Evolutionary conservation across 2,329 filamentous ascomycete genomes (phyloP), one percentile per base, ranked within the genome.

Genomic region (Pestalotiopsis sp.): DNA sequence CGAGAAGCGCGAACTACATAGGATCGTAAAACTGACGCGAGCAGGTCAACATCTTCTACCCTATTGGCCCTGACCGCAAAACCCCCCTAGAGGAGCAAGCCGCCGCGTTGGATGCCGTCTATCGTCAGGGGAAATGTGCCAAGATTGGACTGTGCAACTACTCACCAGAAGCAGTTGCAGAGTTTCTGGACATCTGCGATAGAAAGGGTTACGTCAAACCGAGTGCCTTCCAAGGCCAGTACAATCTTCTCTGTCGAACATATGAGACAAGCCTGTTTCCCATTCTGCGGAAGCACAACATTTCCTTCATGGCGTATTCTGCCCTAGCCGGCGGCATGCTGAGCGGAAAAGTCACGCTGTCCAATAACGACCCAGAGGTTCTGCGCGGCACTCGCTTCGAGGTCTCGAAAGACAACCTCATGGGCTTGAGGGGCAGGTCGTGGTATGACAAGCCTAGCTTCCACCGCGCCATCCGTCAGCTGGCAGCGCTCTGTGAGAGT

Each of bases 301-400:
- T 85, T n/a, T 57, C 75, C 6, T 82, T 85, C 74, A 82, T 84
- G 65, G 83, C 82, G 12, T 86, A 82, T 72, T 77, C 74, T n/a
- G 80, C 89, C 0, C 81, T 90, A 36, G 89, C 88, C 2, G 89
- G 88, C 5, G 90, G 89, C 1, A 79, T 91, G 39, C 87, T 91
- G 73, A 86, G 25, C 39, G 65, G 69, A 45, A 72, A 71, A 36
- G 68, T 69, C 39, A 72, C 68, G 4, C 59, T 69, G 20, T 65
- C 67, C 2, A 17, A 64, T 9, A 61, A 68, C 20, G 67, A 68
- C 61, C 59, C 59, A 3, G 69, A 67, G 6, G 66, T 63, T 23
- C 41, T 71, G 4, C 56, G 66, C 23, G 69, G 70, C 4, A 71
- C 70, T 3, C 70, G 70, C 25, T 71, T 70, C 31, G 67, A 71